These are phyloP conservation scores for Apiospora marii DNA, from an alignment of 2,329 filamentous ascomycete genomes.

Conservation along the genomic window DNA sequence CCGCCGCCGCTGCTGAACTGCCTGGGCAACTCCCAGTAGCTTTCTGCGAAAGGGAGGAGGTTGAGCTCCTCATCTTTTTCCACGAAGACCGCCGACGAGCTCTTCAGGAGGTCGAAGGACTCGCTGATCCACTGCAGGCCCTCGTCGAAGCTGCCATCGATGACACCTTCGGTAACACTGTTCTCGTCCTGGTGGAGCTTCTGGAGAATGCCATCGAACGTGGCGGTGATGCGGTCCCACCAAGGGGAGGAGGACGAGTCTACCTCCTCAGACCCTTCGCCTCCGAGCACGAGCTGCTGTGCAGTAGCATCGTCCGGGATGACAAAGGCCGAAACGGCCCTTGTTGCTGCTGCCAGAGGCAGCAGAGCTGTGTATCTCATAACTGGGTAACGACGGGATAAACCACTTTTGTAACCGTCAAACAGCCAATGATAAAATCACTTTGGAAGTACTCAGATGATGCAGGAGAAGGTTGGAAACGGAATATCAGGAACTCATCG, in stretches of 20 bases:
- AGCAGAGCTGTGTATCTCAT: conserved; percentile 38
- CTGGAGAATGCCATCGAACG: conserved; percentile 2
- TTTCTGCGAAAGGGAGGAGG: background rate
- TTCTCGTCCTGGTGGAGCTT: conserved; percentile 22
- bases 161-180: conserved; percentile 28
- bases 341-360: conserved; percentile 35
- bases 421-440: background rate
- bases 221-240: conserved; percentile 27
- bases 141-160: conserved; percentile 28
- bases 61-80: background rate
- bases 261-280: conserved; percentile 24
- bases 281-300: conserved; percentile 36
- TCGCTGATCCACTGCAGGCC: conserved; percentile 29
- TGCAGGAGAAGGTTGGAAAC: background rate
- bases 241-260: conserved; percentile 19
- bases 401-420: background rate
- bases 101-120: conserved; percentile 30
- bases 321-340: conserved; percentile 34
- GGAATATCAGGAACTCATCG: background rate
- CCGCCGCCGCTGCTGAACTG: background rate
- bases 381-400: conserved; percentile 21
- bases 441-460: background rate
- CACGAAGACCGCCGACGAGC: background rate
- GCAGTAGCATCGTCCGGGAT: conserved; percentile 42
- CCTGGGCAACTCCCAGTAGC: conserved; percentile 7